Evolutionary conservation across 202 grass and related monocot species (phyloP).

Genomic region (Carex arenaria): DNA sequence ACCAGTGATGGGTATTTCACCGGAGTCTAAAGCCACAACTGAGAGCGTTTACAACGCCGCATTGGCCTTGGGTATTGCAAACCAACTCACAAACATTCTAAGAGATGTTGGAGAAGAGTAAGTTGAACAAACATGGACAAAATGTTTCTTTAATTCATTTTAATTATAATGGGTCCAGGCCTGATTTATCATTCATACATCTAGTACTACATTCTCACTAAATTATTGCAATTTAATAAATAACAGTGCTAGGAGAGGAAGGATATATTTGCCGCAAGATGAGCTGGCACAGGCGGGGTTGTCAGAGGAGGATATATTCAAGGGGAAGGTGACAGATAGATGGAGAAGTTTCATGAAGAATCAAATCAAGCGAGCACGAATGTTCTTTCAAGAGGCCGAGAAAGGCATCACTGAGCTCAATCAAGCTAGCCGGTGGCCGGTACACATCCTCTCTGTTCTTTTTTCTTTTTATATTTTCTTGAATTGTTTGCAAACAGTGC

Average conservation of each 20-base stretch:
- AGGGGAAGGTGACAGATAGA: slow-evolving; percentile 47
- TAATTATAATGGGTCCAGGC: background rate
- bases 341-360: slow-evolving; percentile 94
- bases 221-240: slow-evolving; percentile 1
- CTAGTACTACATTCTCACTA: background rate
- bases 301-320: slow-evolving; percentile 81
- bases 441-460: slow-evolving; percentile 2
- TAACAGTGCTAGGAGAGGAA: slow-evolving; percentile 61
- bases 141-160: background rate
- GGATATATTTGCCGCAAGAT: slow-evolving; percentile 84
- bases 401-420: slow-evolving; percentile 79
- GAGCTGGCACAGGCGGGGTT: slow-evolving; percentile 71
- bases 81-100: slow-evolving; percentile 93
- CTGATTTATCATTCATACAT: background rate
- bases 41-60: slow-evolving; percentile 78
- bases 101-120: slow-evolving; percentile 94
- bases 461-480: background rate
- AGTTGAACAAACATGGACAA: background rate
- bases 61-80: slow-evolving; percentile 73
- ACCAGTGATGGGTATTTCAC: slow-evolving; percentile 83
- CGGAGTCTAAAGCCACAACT: slow-evolving; percentile 63
- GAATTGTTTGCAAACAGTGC: background rate
- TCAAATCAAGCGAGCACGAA: slow-evolving; percentile 84
- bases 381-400: slow-evolving; percentile 87
- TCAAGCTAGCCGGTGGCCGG: slow-evolving; percentile 92